These are phyloP conservation scores for Styphnolobium japonicum DNA, from an alignment of 306 rosid genomes.

Conservation along the genomic window DNA sequence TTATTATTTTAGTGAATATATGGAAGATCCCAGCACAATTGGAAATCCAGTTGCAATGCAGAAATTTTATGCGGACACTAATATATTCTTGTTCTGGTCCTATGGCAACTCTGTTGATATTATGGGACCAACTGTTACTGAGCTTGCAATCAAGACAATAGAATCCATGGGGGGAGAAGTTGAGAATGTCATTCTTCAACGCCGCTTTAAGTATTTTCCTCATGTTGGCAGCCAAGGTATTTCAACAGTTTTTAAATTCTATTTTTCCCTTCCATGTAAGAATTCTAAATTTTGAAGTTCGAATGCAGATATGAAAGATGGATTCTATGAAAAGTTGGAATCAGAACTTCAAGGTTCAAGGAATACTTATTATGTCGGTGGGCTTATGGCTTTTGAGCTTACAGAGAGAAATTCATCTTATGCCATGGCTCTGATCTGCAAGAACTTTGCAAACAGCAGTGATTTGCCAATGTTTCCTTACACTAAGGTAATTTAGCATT, in stretches of 20 bases:
- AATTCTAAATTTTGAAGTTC: constrained; percentile 25
- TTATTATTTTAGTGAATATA: constrained; percentile 70
- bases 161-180: constrained; percentile 72
- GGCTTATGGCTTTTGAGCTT: constrained; percentile 96
- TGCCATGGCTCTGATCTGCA: constrained; percentile 83
- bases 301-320: constrained; percentile 74
- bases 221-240: constrained; percentile 80
- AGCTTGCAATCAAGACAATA: constrained; percentile 58
- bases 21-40: constrained; percentile 77
- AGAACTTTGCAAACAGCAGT: constrained; percentile 67
- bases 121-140: constrained; percentile 60
- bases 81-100: constrained; percentile 87
- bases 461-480: constrained; percentile 65
- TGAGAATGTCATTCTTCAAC: constrained; percentile 68
- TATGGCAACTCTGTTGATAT: constrained; percentile 75
- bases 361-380: constrained; percentile 86
- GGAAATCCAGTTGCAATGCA: constrained; percentile 96
- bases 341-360: constrained; percentile 75
- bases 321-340: constrained; percentile 83
- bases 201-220: constrained; percentile 88
- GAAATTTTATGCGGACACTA: constrained; percentile 62
- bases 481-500: constrained; percentile 57
- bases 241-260: not conserved
- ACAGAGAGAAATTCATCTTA: constrained; percentile 96
- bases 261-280: constrained; percentile 5